phyloP scores from a whole-genome alignment of 371 early-diverging fungal genomes.

The Mortierella sp. region DNA sequence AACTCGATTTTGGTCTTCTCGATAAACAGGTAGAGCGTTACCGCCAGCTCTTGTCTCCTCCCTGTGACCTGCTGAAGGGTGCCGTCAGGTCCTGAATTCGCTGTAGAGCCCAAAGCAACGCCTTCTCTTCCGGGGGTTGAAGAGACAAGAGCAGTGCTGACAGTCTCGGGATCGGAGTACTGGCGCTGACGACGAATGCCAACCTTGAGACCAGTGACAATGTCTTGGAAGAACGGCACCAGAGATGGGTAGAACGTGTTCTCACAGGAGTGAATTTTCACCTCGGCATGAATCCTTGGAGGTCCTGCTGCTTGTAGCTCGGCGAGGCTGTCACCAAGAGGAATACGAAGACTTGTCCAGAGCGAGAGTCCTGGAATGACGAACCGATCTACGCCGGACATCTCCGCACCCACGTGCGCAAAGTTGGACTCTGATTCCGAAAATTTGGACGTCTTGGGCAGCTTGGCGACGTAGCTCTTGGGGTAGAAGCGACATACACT shows the following conservation, averaged over 20 bases:
- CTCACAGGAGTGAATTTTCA: slow-evolving; percentile 81
- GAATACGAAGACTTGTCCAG: slow-evolving; percentile 71
- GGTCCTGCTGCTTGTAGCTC: slow-evolving; percentile 58
- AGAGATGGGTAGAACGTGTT: slow-evolving; percentile 85
- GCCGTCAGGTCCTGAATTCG: slow-evolving; percentile 39
- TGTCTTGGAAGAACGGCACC: slow-evolving; percentile 79
- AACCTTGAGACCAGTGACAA: slow-evolving; percentile 73
- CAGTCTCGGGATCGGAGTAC: slow-evolving; percentile 28
- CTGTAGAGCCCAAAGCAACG: slow-evolving; percentile 50
- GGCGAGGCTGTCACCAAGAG: slow-evolving; percentile 66
- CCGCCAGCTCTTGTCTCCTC: slow-evolving; percentile 38
- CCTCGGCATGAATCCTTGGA: slow-evolving; percentile 73
- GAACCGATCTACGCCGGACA: slow-evolving; percentile 70
- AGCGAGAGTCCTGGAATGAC: slow-evolving; percentile 79
- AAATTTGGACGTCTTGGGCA: slow-evolving; percentile 44
- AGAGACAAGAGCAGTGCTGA: background rate
- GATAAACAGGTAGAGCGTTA: slow-evolving; percentile 65
- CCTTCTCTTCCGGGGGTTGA: slow-evolving; percentile 57
- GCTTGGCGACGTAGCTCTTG: slow-evolving; percentile 57
- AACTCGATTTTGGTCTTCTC: slow-evolving; percentile 79
- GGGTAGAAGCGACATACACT: slow-evolving; percentile 70
- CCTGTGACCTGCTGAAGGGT: slow-evolving; percentile 47
- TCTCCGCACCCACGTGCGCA: slow-evolving; percentile 47
- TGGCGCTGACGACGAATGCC: slow-evolving; percentile 66
- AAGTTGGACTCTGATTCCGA: slow-evolving; percentile 54